These are phyloP conservation scores for Magnusiomyces tetraspermus DNA, from an alignment of 1,139 yeast species.

Conservation along the genomic window DNA sequence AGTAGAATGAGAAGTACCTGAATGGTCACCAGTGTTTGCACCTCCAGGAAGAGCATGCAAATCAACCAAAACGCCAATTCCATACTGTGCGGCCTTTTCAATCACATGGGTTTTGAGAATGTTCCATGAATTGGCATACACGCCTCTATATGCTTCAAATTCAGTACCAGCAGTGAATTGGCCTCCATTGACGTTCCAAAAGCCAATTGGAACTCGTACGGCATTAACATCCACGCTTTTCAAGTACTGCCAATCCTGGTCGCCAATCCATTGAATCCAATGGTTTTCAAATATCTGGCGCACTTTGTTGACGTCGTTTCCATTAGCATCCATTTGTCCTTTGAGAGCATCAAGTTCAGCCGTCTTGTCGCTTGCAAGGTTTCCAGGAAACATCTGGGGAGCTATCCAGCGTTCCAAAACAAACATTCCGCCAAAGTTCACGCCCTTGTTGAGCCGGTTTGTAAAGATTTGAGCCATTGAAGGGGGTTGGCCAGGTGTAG, in stretches of 20 bases:
- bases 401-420: conserved; percentile 57
- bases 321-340: conserved; percentile 25
- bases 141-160: conserved; percentile 45
- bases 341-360: conserved; percentile 70
- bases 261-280: conserved; percentile 57
- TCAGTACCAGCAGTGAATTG: conserved; percentile 50
- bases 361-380: conserved; percentile 40
- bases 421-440: conserved; percentile 77
- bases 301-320: conserved; percentile 45
- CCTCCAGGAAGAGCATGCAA: conserved; percentile 89
- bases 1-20: conserved; percentile 53
- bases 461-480: conserved; percentile 48
- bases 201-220: conserved; percentile 81
- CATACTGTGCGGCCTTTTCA: conserved; percentile 43
- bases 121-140: conserved; percentile 67
- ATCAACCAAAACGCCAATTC: conserved; percentile 72
- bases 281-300: conserved; percentile 50
- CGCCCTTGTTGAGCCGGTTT: conserved; percentile 67
- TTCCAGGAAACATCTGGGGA: conserved; percentile 51
- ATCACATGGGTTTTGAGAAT: conserved; percentile 43
- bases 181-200: conserved; percentile 75
- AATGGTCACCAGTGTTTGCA: conserved; percentile 76
- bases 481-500: conserved; percentile 33
- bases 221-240: conserved; percentile 57
- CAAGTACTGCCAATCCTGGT: conserved; percentile 75